Evolutionary conservation across 23 red algal genomes (phyloP), one percentile per base, ranked within the genome.

Genomic region (Gracilaria gracilis): DNA sequence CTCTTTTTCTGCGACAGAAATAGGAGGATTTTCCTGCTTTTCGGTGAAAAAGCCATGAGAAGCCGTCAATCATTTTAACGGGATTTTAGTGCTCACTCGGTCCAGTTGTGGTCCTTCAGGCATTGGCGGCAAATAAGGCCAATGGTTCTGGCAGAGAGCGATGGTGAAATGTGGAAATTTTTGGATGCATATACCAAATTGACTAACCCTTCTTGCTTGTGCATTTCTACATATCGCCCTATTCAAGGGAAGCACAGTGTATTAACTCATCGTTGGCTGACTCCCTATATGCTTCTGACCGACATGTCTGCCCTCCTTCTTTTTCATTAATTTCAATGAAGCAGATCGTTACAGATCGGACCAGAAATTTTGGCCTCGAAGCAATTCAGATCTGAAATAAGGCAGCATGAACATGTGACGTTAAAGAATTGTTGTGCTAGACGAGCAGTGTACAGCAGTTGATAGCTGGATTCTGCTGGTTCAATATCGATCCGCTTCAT

Each of bases 61-160:
- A 36, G 11, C 8, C 25, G 32, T 69, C 64, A 69, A 69, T 69
- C 64, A 69, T 37, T 69, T 69, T 69, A 36, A 2, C 0, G 64
- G 64, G 32, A n/a, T n/a, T 19, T 69, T 32, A 38, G 64, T 5
- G 31, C 31, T 15, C 20, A 1, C 14, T 36, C 64, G 16, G 64
- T 17, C 64, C 64, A 0, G 2, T 69, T 37, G 27, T 69, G 64
- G 64, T 69, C 64, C 64, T 32, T 9, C 13, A 20, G 51, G n/a
- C n/a, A n/a, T n/a, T n/a, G n/a, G n/a, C n/a, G n/a, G n/a, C n/a
- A 55, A 69, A 69, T 69, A 69, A 69, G 64, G 64, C 64, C 9
- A 17, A 28, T 0, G 7, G 31, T 37, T 19, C 8, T 20, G 28
- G 29, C 3, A 24, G 32, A 15, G 32, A 37, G 24, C 24, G 0